A percentile compares a stretch with the other conserved stretches of the same genome.
These are phyloP conservation scores for Russula vinacea DNA, from an alignment of 768 basidiomycete species.

Conservation along the genomic window DNA sequence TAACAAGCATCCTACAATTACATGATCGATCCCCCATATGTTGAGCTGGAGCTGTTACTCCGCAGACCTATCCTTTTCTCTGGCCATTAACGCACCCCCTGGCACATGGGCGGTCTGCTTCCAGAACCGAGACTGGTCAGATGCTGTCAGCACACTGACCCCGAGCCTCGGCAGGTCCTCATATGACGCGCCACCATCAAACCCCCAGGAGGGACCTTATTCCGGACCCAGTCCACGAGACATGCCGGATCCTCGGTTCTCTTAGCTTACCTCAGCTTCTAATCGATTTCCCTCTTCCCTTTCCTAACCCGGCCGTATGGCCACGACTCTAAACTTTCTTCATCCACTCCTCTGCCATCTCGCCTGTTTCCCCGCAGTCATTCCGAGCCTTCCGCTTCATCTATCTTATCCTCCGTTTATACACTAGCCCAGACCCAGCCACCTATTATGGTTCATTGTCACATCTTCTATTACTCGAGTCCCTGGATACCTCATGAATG, in stretches of 20 bases:
- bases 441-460: not conserved
- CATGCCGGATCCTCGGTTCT: constrained; percentile 20
- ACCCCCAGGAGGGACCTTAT: constrained; percentile 11
- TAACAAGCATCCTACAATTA: not conserved
- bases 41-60: not conserved
- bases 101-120: constrained; percentile 21
- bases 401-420: constrained; percentile 2
- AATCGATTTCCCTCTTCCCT: constrained; percentile 19
- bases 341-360: constrained; percentile 15
- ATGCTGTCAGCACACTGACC: constrained; percentile 18
- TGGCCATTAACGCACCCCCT: constrained; percentile 12
- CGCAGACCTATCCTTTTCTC: not conserved
- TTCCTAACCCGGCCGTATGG: constrained; percentile 18
- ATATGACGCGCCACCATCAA: constrained; percentile 29
- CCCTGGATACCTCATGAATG: not conserved
- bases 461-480: not conserved
- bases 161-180: constrained; percentile 23
- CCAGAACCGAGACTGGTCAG: constrained; percentile 24
- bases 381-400: constrained; percentile 15
- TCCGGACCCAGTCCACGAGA: constrained; percentile 22
- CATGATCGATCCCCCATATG: constrained; percentile 17
- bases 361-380: constrained; percentile 27
- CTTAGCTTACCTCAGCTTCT: constrained; percentile 21
- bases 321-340: constrained; percentile 28
- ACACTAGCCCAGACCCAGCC: constrained; percentile 8